Percentiles rank a stretch among this genome's conserved stretches.
Conservation (phyloP, 2,329 filamentous ascomycete species). For the Alternaria sp. region DNA sequence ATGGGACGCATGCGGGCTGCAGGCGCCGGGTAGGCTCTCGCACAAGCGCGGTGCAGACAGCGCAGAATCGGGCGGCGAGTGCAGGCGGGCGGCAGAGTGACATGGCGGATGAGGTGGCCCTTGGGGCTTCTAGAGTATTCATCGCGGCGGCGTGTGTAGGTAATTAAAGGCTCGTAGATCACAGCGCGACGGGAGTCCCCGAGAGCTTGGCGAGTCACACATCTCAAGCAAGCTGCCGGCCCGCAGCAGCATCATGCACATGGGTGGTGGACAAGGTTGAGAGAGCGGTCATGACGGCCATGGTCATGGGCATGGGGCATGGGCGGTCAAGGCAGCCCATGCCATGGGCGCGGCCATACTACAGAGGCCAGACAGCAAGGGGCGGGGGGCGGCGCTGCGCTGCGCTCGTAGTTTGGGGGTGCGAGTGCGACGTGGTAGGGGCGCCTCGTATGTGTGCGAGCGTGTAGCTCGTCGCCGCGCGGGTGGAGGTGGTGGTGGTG, state of each 20-base stretch:
- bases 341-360: not conserved
- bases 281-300: not conserved
- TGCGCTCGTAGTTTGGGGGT: not conserved
- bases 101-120: not conserved
- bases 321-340: not conserved
- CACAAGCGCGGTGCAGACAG: slow-evolving; percentile 16
- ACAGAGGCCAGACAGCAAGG: not conserved
- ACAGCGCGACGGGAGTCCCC: slow-evolving; percentile 36
- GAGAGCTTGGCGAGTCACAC: slow-evolving; percentile 30
- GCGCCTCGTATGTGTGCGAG: slow-evolving; percentile 1
- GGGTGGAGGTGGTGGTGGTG: too few species aligned
- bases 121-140: not conserved
- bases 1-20: slow-evolving; percentile 12
- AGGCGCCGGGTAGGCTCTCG: slow-evolving; percentile 4
- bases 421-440: not conserved
- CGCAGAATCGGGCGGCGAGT: not conserved
- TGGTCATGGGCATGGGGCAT: slow-evolving; percentile 4
- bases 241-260: slow-evolving; percentile 23
- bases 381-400: not conserved
- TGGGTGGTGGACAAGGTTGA: slow-evolving; percentile 23
- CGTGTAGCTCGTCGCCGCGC: slow-evolving; percentile 1
- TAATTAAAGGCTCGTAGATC: slow-evolving; percentile 36
- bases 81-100: not conserved
- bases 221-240: slow-evolving; percentile 31
- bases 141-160: slow-evolving; percentile 19